phyloP scores from a whole-genome alignment of 192 early-diverging fungal genomes.

The Blastocladiella britannica region DNA sequence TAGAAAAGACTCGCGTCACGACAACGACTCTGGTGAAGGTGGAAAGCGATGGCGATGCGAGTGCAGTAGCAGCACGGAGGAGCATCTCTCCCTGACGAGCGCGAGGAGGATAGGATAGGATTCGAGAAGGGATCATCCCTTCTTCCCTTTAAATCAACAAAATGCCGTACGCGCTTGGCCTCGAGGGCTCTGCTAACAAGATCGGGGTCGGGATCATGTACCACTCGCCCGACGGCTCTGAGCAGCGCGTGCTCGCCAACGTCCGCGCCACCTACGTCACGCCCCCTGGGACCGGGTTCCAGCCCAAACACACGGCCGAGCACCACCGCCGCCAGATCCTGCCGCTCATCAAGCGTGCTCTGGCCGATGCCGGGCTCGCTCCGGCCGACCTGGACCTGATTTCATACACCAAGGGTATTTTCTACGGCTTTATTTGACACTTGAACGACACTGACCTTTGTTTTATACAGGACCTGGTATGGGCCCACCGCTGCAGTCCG shows the following conservation, averaged over 20 bases:
- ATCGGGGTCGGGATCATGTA: constrained; percentile 84
- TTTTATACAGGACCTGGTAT: constrained; percentile 70
- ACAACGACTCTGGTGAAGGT: no score
- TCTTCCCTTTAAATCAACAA: no score
- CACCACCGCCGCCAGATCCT: constrained; percentile 73
- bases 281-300: constrained; percentile 86
- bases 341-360: constrained; percentile 47
- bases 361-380: constrained; percentile 51
- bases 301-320: constrained; percentile 77
- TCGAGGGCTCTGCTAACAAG: constrained; percentile 91
- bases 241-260: constrained; percentile 51
- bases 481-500: constrained; percentile 81
- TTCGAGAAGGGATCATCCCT: no score
- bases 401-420: constrained; percentile 86
- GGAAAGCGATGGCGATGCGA: no score
- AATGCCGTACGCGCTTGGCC: constrained; percentile 52
- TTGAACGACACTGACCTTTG: no score
- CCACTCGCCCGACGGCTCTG: constrained; percentile 22
- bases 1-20: no score
- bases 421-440: no score
- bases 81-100: no score
- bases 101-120: no score
- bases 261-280: constrained; percentile 85
- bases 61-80: no score
- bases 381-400: constrained; percentile 67